Evolutionary conservation across 148 eudicot species (phyloP).

Genomic region (Amaranthus cruentus): DNA sequence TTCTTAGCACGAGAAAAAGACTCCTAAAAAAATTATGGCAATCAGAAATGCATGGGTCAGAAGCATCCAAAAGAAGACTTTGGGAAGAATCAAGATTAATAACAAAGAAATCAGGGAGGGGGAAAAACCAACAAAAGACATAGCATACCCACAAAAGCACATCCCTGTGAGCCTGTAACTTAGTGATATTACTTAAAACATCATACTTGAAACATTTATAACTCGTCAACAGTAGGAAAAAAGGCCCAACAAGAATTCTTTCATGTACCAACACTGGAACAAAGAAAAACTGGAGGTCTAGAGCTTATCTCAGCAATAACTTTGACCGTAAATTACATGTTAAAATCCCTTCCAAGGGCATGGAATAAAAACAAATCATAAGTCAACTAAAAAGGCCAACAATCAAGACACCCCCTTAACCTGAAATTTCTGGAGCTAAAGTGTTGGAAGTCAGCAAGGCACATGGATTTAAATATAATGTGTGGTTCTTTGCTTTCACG

Average conservation of each 20-base stretch:
- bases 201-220: background rate
- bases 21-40: constrained; percentile 45
- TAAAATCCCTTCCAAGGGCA: too few species aligned
- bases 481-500: too few species aligned
- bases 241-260: background rate
- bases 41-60: constrained; percentile 7
- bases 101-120: background rate
- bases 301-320: too few species aligned
- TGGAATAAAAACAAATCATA: too few species aligned
- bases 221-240: background rate
- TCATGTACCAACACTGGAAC: background rate
- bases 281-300: background rate
- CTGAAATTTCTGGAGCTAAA: too few species aligned
- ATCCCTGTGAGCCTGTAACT: background rate
- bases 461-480: too few species aligned
- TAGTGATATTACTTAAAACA: background rate
- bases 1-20: constrained; percentile 88
- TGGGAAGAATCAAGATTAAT: background rate
- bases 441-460: too few species aligned
- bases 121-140: too few species aligned
- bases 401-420: too few species aligned
- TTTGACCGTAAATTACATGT: too few species aligned
- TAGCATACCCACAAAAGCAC: background rate
- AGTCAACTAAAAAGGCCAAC: too few species aligned
- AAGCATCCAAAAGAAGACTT: background rate